These are phyloP conservation scores for Penstemon newberryi DNA, from an alignment of 257 asterid species.

Conservation along the genomic window DNA sequence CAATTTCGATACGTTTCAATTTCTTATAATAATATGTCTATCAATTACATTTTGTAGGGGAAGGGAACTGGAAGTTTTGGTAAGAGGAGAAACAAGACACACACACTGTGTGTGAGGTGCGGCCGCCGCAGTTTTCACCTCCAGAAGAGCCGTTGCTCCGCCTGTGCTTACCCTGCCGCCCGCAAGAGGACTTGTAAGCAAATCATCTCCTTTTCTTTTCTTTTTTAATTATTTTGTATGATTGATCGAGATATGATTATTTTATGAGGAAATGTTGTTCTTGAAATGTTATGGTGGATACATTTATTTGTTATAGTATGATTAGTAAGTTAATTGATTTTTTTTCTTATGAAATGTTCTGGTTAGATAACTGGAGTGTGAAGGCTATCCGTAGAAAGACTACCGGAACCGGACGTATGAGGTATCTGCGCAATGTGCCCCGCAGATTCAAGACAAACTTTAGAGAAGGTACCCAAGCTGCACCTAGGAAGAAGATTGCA, in stretches of 20 bases:
- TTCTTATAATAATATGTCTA: background rate
- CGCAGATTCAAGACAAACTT: constrained; percentile 77
- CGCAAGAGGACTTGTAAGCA: constrained; percentile 50
- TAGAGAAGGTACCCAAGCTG: constrained; percentile 79
- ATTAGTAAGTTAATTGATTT: background rate
- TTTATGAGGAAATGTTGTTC: background rate
- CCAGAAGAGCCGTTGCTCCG: constrained; percentile 67
- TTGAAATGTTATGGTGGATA: background rate
- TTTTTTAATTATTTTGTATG: background rate
- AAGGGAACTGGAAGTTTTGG: constrained; percentile 75
- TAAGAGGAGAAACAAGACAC: constrained; percentile 59
- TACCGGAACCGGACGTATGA: constrained; percentile 74
- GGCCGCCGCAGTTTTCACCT: constrained; percentile 63
- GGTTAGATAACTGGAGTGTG: constrained; percentile 70
- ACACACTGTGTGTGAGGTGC: constrained; percentile 58
- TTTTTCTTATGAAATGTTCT: background rate
- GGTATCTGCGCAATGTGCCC: constrained; percentile 69
- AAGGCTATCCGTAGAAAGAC: constrained; percentile 78
- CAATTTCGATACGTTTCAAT: background rate
- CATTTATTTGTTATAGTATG: background rate
- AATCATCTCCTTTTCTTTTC: background rate
- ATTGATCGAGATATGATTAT: background rate
- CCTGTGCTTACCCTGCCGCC: constrained; percentile 64
- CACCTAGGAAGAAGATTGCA: constrained; percentile 74
- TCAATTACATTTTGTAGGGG: constrained; percentile 28